phyloP scores from a whole-genome alignment of 1,139 yeast species.

The Diutina mesorugosa region DNA sequence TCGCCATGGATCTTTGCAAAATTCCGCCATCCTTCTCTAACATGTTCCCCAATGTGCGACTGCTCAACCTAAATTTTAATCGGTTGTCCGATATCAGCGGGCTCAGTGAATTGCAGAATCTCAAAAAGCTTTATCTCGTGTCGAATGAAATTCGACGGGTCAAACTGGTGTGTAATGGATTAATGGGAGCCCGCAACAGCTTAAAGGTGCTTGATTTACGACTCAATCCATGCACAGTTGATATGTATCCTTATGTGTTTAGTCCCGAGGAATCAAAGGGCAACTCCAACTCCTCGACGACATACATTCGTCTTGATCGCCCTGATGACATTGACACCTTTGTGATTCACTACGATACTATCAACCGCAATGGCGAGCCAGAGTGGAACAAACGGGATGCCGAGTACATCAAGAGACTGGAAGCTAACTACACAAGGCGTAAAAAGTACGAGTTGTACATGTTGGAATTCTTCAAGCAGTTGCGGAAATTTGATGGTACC shows the following conservation, averaged over 20 bases:
- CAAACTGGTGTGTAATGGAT: constrained; percentile 19
- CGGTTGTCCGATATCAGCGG: constrained; percentile 18
- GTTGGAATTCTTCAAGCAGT: background rate
- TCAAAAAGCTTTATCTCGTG: constrained; percentile 29
- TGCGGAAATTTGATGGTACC: background rate
- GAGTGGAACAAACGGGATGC: constrained; percentile 29
- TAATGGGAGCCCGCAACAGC: constrained; percentile 22
- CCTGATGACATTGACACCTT: constrained; percentile 35
- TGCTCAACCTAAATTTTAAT: constrained; percentile 40
- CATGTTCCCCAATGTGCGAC: constrained; percentile 33
- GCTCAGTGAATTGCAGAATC: constrained; percentile 16
- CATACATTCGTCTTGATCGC: constrained; percentile 28
- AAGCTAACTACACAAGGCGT: constrained; percentile 8
- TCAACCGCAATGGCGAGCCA: constrained; percentile 14
- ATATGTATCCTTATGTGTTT: constrained; percentile 29
- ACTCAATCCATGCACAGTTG: constrained; percentile 35
- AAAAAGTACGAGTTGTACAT: constrained; percentile 2
- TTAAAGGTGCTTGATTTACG: constrained; percentile 11
- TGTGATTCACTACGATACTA: constrained; percentile 25
- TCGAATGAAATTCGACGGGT: constrained; percentile 30
- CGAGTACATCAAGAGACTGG: constrained; percentile 13
- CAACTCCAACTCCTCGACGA: constrained; percentile 3
- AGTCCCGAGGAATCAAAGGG: background rate
- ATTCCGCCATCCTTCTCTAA: constrained; percentile 24
- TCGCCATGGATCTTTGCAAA: constrained; percentile 28